These are phyloP conservation scores for Saccharomyces hybrid DNA, from an alignment of 1,139 yeast species.

Conservation along the genomic window DNA sequence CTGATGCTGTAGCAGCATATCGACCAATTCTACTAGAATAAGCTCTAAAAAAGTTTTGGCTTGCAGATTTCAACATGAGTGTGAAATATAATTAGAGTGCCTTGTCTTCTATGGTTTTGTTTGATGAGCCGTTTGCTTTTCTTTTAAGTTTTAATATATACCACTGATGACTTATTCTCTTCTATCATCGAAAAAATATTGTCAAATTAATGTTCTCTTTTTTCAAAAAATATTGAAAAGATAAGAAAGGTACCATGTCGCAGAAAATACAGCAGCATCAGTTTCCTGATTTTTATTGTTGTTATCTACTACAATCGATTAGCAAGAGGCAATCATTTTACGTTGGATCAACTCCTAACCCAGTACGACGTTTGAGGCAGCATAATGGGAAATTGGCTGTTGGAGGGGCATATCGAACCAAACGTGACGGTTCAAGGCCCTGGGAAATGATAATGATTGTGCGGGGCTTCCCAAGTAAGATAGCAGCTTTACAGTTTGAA, in stretches of 20 bases:
- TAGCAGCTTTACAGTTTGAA: slow-evolving; percentile 60
- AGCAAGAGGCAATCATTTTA: slow-evolving; percentile 52
- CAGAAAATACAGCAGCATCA: neutral
- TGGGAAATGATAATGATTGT: slow-evolving; percentile 63
- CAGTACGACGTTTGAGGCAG: slow-evolving; percentile 57
- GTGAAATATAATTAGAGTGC: neutral
- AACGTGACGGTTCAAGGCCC: slow-evolving; percentile 48
- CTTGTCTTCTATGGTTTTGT: neutral
- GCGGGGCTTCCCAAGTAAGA: slow-evolving; percentile 64
- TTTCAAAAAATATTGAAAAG: neutral
- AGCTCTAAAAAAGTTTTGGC: neutral
- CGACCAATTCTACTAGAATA: slow-evolving; percentile 1
- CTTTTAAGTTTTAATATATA: neutral
- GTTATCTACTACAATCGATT: slow-evolving; percentile 55
- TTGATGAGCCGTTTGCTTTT: neutral
- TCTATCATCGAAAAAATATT: neutral
- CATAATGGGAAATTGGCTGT: slow-evolving; percentile 62
- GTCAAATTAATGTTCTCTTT: neutral
- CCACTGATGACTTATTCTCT: neutral
- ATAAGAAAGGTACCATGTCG: neutral
- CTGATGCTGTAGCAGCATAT: slow-evolving; percentile 10
- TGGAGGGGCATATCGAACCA: slow-evolving; percentile 68
- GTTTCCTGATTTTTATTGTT: slow-evolving; percentile 44
- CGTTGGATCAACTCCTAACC: slow-evolving; percentile 74
- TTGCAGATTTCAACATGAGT: neutral